Conservation (phyloP, 495 filamentous ascomycete species). For the Daldinia grandis region DNA sequence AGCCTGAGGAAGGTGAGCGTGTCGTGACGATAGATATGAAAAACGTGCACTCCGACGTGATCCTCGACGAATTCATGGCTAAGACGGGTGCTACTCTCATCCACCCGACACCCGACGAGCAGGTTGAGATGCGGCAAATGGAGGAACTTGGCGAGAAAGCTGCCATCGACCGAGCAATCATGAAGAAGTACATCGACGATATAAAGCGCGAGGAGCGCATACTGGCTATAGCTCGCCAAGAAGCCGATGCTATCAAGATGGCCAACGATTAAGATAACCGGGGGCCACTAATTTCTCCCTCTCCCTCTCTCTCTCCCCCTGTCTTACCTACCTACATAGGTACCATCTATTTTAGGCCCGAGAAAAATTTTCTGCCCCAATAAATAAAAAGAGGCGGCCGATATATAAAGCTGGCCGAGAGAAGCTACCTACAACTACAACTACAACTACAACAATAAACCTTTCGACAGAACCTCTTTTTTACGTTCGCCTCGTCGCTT, state of each 20-base stretch:
- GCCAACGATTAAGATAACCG: conserved; percentile 38
- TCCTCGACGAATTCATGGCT: conserved; percentile 71
- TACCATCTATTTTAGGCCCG: not conserved
- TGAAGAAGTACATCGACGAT: conserved; percentile 68
- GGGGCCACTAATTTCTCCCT: not conserved
- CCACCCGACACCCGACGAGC: conserved; percentile 66
- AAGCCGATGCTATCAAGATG: conserved; percentile 46
- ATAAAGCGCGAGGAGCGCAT: conserved; percentile 67
- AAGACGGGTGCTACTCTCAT: conserved; percentile 74
- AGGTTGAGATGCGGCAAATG: conserved; percentile 64
- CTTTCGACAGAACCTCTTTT: conserved; percentile 3
- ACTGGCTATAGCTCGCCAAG: conserved; percentile 41
- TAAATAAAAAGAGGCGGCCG: not conserved
- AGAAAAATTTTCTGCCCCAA: not conserved
- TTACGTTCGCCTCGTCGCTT: conserved; percentile 10
- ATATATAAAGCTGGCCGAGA: not conserved
- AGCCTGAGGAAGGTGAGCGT: conserved; percentile 54
- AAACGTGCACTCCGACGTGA: conserved; percentile 65
- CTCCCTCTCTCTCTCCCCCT: not conserved
- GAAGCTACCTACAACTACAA: not conserved
- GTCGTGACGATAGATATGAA: conserved; percentile 70
- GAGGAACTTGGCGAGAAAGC: conserved; percentile 63
- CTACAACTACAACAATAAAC: conserved; percentile 3
- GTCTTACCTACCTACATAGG: not conserved
- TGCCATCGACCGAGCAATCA: conserved; percentile 65